Percentiles rank a stretch among this genome's conserved stretches.
These are phyloP conservation scores for Ascochyta rabiei DNA, from an alignment of 2,329 filamentous ascomycete species.

Conservation along the genomic window DNA sequence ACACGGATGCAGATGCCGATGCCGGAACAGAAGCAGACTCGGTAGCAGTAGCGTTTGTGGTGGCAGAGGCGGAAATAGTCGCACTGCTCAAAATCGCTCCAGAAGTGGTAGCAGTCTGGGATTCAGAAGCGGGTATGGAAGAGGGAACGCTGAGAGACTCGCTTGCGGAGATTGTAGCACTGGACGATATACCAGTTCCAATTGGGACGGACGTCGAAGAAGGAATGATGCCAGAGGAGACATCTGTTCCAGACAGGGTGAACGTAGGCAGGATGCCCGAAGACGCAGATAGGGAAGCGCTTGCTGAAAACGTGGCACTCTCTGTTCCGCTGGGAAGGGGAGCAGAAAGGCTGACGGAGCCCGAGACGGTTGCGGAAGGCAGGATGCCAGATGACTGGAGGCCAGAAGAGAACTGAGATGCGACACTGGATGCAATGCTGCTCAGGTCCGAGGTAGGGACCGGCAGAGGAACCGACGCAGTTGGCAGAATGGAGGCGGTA, in stretches of 20 bases:
- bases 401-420: conserved; percentile 16
- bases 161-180: conserved; percentile 9
- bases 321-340: conserved; percentile 11
- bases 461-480: conserved; percentile 23
- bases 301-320: conserved; percentile 3
- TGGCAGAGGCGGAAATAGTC: neutral
- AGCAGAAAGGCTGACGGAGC: conserved; percentile 4
- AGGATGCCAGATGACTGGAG: conserved; percentile 15
- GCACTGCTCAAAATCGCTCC: conserved; percentile 7
- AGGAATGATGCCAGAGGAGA: conserved; percentile 9
- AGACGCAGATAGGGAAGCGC: conserved; percentile 14
- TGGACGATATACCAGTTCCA: conserved; percentile 12
- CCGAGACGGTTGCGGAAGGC: conserved; percentile 15
- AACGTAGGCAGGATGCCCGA: conserved; percentile 19
- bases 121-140: conserved; percentile 30
- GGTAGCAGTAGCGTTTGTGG: neutral
- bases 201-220: neutral
- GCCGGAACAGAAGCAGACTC: conserved; percentile 1
- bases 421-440: conserved; percentile 21
- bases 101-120: conserved; percentile 13
- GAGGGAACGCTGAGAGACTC: conserved; percentile 23
- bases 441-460: conserved; percentile 16
- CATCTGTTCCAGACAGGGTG: conserved; percentile 16
- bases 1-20: neutral
- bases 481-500: conserved; percentile 15